Conservation (phyloP, 1,139 yeast species). For the Diutina ranongensis region DNA sequence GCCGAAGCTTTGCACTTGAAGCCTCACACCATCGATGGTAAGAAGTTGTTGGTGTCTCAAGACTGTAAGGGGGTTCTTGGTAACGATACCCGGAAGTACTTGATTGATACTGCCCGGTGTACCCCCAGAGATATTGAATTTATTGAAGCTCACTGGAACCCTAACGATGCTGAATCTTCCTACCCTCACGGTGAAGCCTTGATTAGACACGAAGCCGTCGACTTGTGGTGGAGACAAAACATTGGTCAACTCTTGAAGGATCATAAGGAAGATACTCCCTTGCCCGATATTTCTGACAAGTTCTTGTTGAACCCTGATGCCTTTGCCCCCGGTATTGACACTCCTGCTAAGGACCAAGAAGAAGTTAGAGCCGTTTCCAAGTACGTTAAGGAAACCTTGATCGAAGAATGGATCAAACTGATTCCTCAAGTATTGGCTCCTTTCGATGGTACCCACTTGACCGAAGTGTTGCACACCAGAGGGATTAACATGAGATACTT, state of each 20-base stretch:
- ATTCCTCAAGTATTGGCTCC: slow-evolving; percentile 55
- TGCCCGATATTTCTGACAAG: slow-evolving; percentile 40
- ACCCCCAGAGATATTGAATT: slow-evolving; percentile 80
- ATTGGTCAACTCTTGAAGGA: slow-evolving; percentile 42
- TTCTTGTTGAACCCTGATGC: slow-evolving; percentile 75
- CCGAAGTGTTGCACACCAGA: slow-evolving; percentile 54
- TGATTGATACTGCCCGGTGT: slow-evolving; percentile 74
- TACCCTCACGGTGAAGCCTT: slow-evolving; percentile 80
- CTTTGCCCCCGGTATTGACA: slow-evolving; percentile 26
- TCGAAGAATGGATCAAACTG: slow-evolving; percentile 39
- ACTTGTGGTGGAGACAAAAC: slow-evolving; percentile 77
- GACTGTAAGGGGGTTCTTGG: slow-evolving; percentile 83
- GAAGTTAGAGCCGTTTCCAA: slow-evolving; percentile 59
- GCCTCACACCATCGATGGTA: slow-evolving; percentile 40
- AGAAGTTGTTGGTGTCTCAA: slow-evolving; percentile 52
- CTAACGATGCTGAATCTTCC: slow-evolving; percentile 23
- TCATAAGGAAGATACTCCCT: slow-evolving; percentile 39
- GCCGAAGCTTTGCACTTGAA: slow-evolving; percentile 74
- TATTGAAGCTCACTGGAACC: slow-evolving; percentile 41
- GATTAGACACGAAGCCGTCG: slow-evolving; percentile 79
- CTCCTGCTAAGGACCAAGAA: slow-evolving; percentile 38
- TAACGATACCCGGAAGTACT: slow-evolving; percentile 72
- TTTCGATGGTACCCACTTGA: slow-evolving; percentile 69
- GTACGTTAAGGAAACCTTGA: slow-evolving; percentile 44
- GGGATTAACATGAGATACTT: slow-evolving; percentile 90